phyloP scores from a whole-genome alignment of 2,329 filamentous ascomycete species.

The Sporothrix brunneoviolacea region DNA sequence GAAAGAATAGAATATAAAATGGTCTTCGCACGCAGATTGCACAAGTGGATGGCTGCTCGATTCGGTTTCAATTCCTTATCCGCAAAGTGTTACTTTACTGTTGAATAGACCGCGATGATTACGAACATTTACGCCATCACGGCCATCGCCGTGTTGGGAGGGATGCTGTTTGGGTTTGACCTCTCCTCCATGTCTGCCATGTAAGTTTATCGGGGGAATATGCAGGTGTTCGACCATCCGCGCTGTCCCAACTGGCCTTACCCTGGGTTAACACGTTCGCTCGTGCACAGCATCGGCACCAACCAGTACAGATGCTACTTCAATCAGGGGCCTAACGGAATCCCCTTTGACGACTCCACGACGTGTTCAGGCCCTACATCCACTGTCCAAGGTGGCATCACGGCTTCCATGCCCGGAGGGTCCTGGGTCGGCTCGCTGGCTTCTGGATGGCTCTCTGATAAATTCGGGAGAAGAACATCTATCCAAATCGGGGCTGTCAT shows the following conservation, averaged over 20 bases:
- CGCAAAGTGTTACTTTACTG: too few relatives aligned
- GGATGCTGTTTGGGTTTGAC: conserved; percentile 36
- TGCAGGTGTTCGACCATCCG: too few relatives aligned
- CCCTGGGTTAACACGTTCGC: too few relatives aligned
- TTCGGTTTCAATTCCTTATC: too few relatives aligned
- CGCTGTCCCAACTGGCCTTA: too few relatives aligned
- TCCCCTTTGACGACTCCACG: background rate
- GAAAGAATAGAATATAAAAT: too few relatives aligned
- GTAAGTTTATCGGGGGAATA: too few relatives aligned
- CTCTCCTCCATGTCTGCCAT: conserved; percentile 41
- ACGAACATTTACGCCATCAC: conserved; percentile 39
- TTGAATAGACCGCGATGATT: conserved; percentile 2
- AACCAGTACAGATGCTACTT: conserved; percentile 36
- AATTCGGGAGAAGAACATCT: conserved; percentile 39
- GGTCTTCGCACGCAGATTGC: too few relatives aligned
- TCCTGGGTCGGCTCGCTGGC: conserved; percentile 59
- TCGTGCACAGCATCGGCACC: too few relatives aligned
- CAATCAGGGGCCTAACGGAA: conserved; percentile 31
- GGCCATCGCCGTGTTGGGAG: conserved; percentile 37
- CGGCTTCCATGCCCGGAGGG: conserved; percentile 63
- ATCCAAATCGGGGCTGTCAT: conserved; percentile 45
- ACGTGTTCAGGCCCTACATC: conserved; percentile 6
- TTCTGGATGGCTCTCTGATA: conserved; percentile 54
- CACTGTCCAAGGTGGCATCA: conserved; percentile 52
- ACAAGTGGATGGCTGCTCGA: too few relatives aligned